A percentile compares a stretch with the other conserved stretches of the same genome.
These are phyloP conservation scores for Begonia loranthoides DNA, from an alignment of 306 rosid genomes.

Conservation along the genomic window DNA sequence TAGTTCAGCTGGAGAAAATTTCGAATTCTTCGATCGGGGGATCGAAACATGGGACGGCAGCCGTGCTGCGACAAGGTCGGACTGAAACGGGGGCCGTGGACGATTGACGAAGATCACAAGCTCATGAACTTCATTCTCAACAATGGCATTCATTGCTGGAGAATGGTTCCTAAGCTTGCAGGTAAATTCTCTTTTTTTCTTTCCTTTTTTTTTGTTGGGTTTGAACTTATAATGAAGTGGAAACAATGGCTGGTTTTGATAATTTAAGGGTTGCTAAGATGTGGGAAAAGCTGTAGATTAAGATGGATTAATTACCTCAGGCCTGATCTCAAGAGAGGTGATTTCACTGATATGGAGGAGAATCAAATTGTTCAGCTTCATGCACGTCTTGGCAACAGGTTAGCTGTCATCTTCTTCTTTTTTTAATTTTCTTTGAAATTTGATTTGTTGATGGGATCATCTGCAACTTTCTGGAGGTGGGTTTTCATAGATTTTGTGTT, in stretches of 20 bases:
- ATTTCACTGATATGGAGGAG: conserved; percentile 76
- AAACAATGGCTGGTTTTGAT: neutral
- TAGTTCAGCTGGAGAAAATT: neutral
- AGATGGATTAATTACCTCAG: conserved; percentile 96
- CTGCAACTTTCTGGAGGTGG: neutral
- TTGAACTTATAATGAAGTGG: neutral
- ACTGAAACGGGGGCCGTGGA: conserved; percentile 94
- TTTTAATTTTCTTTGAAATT: neutral
- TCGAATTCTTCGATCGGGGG: neutral
- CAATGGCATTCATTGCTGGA: conserved; percentile 94
- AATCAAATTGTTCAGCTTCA: conserved; percentile 82
- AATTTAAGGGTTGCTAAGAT: conserved; percentile 60
- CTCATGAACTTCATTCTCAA: conserved; percentile 78
- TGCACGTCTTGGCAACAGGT: conserved; percentile 87
- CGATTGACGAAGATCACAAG: conserved; percentile 87
- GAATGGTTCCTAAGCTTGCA: conserved; percentile 96
- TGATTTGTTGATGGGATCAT: neutral
- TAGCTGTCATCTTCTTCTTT: neutral
- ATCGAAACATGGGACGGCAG: conserved; percentile 64
- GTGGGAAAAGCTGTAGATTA: conserved; percentile 94
- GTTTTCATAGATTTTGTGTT: too few relatives aligned
- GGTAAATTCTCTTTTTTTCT: conserved; percentile 22
- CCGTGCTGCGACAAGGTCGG: conserved; percentile 97
- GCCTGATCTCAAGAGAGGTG: conserved; percentile 96
- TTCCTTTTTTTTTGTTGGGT: neutral